Percentiles rank a stretch among this genome's conserved stretches.
Conservation (phyloP, 139 green algal species). For the Axilococcus clingmanii region DNA sequence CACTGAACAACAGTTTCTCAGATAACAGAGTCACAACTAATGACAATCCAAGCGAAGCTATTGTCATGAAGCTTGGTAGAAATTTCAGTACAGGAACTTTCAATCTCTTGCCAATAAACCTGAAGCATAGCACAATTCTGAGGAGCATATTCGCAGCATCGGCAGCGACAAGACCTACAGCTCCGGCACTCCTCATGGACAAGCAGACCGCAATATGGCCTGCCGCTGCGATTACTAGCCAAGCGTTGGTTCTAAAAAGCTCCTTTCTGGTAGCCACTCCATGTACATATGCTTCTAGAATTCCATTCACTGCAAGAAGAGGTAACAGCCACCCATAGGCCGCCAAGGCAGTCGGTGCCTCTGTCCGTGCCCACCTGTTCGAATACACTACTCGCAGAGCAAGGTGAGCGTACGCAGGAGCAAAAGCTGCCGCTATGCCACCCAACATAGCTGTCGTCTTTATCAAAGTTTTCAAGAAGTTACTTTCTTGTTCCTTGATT, state of each 20-base stretch:
- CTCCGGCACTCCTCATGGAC: slow-evolving; percentile 25
- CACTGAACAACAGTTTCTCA: slow-evolving; percentile 4
- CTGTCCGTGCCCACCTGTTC: slow-evolving; percentile 50
- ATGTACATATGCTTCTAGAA: slow-evolving; percentile 78
- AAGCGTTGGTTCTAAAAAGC: slow-evolving; percentile 42
- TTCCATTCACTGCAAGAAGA: slow-evolving; percentile 64
- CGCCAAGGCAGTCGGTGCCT: slow-evolving; percentile 56
- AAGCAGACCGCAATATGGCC: slow-evolving; percentile 46
- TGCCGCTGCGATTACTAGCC: slow-evolving; percentile 39
- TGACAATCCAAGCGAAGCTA: background rate
- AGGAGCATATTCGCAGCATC: slow-evolving; percentile 67
- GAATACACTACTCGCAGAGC: slow-evolving; percentile 64
- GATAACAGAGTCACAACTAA: background rate
- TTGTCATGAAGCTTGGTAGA: background rate
- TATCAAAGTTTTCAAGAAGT: slow-evolving; percentile 44
- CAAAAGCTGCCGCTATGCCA: slow-evolving; percentile 57
- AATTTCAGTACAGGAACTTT: background rate
- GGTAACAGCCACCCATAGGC: slow-evolving; percentile 70
- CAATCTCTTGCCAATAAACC: slow-evolving; percentile 33
- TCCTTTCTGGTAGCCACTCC: slow-evolving; percentile 35
- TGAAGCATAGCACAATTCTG: slow-evolving; percentile 56
- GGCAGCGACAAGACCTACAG: slow-evolving; percentile 54
- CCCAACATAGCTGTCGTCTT: slow-evolving; percentile 45
- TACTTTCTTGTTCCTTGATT: background rate
- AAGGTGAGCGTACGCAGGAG: slow-evolving; percentile 59